Base-by-base conservation (phyloP, 2,329 filamentous ascomycete genomes). In the Akanthomyces lecanii region DNA sequence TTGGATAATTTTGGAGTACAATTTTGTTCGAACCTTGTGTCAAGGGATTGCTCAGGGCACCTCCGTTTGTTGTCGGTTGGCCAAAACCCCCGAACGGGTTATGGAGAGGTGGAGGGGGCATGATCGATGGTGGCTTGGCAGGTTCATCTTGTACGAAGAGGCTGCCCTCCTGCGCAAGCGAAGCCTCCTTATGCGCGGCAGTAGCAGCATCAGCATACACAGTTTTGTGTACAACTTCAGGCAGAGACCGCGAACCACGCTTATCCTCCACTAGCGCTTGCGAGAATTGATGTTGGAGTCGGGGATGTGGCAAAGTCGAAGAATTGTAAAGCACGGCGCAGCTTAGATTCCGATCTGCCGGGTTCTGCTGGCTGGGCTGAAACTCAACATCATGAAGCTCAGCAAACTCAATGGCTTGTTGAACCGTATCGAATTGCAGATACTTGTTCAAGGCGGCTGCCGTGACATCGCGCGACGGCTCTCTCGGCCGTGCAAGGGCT, bases 401-500 rank as follows among this genome's bases (percentile, higher is more conserved):
- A 0, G 85, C 85, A 72, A 91, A 88, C 1, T 82, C 78, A 18
- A 89, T 79, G 10, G 90, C 88, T 63, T 92, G 86, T 38, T 83
- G 75, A 62, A 88, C 81, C 0, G 83, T 85, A 65, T 91, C 90
- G 66, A 91, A 92, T 18, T 80, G 78, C n/a, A 89, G 76, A 65
- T 84, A 82, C 10, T 73, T 75, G 68, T 87, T 87, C 30, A 89
- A 72, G 5, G 79, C 79, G 0, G 76, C 72, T 0, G 85, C 79
- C 0, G 85, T 87, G 52, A 88, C 80, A 66, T 89, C 86, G 66
- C 83, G 85, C 2, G 85, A 80, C 6, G 81, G 78, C 58, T 83
- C 82, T 64, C 83, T 79, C 28, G 83, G 82, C 63, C 85, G 80
- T 1, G 82, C 78, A 65, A 87, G 84, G 1, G 82, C 79, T 61